Evolutionary conservation across 2,329 filamentous ascomycete genomes (phyloP), one percentile per base, ranked within the genome.

Genomic region (Hymenoscyphus albidus): DNA sequence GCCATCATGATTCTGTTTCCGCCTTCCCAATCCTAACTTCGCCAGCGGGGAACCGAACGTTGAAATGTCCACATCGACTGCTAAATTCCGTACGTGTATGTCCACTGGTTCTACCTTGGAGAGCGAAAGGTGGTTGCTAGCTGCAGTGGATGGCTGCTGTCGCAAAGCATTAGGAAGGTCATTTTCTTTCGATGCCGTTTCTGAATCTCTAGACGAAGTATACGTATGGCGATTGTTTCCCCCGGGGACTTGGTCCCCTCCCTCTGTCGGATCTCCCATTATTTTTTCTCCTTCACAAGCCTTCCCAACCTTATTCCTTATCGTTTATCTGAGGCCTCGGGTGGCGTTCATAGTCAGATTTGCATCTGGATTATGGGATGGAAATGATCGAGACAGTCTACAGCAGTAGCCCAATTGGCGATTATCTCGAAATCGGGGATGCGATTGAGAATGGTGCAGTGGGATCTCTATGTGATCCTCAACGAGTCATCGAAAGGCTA

Each of bases 1-100:
- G 4, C 77, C 79, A 67, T 77, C 59, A 66, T 71, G 64, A 38
- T 63, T 58, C 63, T 64, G 58, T 60, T 67, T 71, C 64, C 70
- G 44, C 16, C 38, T 61, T 9, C 70, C 60, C 55, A 76, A 67
- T 77, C 77, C 51, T 71, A 78, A 63, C 72, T 69, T 64, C 75
- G 76, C 60, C 79, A 74, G 6, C 80, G 75, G 80, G 13, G 82
- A 71, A 71, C 81, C 79, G 42, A 82, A 83, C 3, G 85, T 84
- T 1, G 85, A 82, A 1, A 84, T 83, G 65, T 88, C 82, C 18
- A 88, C 84, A 0, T 79, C 81, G 7, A 88, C 83, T 1, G 79
- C 78, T 3, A 88, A 77, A 68, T 81, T 76, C 51, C 83, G 81
- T 31, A 87, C 80, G 62, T 80, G 79, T 22, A 87, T 80, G 51